These are phyloP conservation scores for Dendrothele bispora DNA, from an alignment of 768 basidiomycete genomes.

Conservation along the genomic window DNA sequence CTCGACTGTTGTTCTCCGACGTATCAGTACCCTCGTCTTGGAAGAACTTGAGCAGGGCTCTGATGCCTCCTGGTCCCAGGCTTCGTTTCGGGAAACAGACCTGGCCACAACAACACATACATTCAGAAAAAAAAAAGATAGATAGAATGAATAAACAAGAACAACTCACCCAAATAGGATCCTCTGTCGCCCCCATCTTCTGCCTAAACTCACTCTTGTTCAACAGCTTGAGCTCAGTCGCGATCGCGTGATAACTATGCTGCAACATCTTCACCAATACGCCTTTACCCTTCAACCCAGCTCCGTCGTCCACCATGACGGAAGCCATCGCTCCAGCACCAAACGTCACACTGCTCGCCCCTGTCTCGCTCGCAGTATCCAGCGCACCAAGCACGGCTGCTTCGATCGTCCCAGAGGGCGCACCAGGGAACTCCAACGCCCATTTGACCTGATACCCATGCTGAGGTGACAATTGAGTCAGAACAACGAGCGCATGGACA, in stretches of 20 bases:
- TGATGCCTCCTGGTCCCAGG: no score
- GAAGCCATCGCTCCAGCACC: background rate
- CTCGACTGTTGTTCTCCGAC: no score
- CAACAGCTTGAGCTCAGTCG: background rate
- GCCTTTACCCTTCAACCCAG: background rate
- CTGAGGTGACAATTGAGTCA: slow-evolving; percentile 3
- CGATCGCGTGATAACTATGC: slow-evolving; percentile 4
- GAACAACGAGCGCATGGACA: slow-evolving; percentile 1
- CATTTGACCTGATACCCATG: slow-evolving; percentile 8
- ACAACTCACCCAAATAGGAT: no score
- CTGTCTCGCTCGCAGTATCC: background rate
- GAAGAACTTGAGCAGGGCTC: no score
- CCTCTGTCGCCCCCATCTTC: slow-evolving; percentile 8
- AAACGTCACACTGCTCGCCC: background rate
- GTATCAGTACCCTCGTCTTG: no score
- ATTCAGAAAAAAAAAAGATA: no score
- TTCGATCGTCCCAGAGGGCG: slow-evolving; percentile 5
- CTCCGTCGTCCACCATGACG: no score
- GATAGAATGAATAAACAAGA: no score
- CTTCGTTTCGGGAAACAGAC: no score
- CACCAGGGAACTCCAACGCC: slow-evolving; percentile 1
- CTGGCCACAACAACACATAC: no score
- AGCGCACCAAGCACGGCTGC: background rate
- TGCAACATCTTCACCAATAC: background rate
- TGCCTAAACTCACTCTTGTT: slow-evolving; percentile 3